Evolutionary conservation across 441 rosid genomes (phyloP), one percentile per base, ranked within the genome.

Genomic region (Rhodomyrtus psidioides): DNA sequence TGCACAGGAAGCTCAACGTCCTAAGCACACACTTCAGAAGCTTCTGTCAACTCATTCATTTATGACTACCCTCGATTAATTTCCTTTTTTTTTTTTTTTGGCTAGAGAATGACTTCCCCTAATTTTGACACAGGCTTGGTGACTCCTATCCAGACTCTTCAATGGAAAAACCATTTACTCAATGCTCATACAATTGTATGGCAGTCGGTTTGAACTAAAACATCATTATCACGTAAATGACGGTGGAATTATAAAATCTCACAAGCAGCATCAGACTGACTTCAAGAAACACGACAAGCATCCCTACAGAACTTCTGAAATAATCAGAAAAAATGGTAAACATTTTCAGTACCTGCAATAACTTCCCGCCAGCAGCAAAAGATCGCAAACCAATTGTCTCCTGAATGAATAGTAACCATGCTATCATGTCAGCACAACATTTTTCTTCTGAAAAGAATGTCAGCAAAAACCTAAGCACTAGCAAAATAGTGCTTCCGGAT

Each of bases 291-390:
- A 39, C 79, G 39, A 23, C 79, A 53, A n/a, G 56, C 19, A 83
- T 49, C 81, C 79, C 62, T 81, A 2, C 53, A 84, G 42, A 75
- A 74, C 49, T 39, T 70, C 79, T 70, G 49, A 39, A 39, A 21
- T 39, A 19, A 39, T 81, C 57, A 81, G 28, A 46, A 86, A 56
- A 24, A 55, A 51, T 27, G 79, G n/a, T 83, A 28, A 26, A n/a
- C 1, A 58, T 86, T 46, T 54, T 56, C 86, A 55, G 84, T 93
- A 95, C 99, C 99, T 97, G 99, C 93, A 97, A 86, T 89, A 97
- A 92, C 93, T 96, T 97, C 83, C 99, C 99, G 84, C 99, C 99
- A 27, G 99, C 98, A 93, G 98, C 96, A 93, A 96, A 96, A 83
- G 99, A 97, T 39, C 99, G 96, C 92, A 97, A 83, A 58, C 99